A percentile compares a stretch with the other conserved stretches of the same genome.
phyloP scores from a whole-genome alignment of 2,329 filamentous ascomycete species.

The Zasmidium angulare region DNA sequence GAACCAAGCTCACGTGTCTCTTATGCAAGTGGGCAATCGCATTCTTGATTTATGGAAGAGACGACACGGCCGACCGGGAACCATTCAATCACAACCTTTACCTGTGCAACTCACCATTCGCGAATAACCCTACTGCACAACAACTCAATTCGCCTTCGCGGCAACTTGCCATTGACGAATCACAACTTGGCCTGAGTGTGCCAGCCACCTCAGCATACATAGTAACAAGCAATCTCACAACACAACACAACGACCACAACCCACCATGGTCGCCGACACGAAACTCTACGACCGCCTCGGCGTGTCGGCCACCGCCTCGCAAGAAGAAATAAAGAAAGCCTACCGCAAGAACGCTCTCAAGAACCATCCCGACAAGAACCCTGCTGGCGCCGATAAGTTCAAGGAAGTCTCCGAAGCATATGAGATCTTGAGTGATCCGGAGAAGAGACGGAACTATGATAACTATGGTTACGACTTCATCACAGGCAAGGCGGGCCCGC shows the following conservation, averaged over 20 bases:
- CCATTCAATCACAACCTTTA: not conserved
- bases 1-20: not conserved
- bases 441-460: slow-evolving; percentile 95
- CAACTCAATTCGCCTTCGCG: slow-evolving; percentile 10
- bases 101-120: slow-evolving; percentile 1
- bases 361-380: slow-evolving; percentile 96
- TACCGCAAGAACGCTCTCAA: slow-evolving; percentile 81
- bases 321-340: slow-evolving; percentile 97
- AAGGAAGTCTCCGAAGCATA: slow-evolving; percentile 98
- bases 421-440: slow-evolving; percentile 94
- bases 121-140: not conserved
- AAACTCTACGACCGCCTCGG: slow-evolving; percentile 88
- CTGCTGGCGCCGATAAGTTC: slow-evolving; percentile 85
- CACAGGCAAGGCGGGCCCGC: slow-evolving; percentile 38
- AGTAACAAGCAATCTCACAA: slow-evolving; percentile 5
- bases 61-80: not conserved
- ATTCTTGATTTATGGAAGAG: not conserved
- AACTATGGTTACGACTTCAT: slow-evolving; percentile 93
- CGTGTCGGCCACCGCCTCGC: slow-evolving; percentile 74
- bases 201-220: not conserved
- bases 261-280: slow-evolving; percentile 84
- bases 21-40: not conserved
- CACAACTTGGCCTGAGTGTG: slow-evolving; percentile 9
- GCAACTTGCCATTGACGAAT: slow-evolving; percentile 7
- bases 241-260: slow-evolving; percentile 3